phyloP scores from a whole-genome alignment of 768 basidiomycete genomes.

The Amanita pseudoporphyria region DNA sequence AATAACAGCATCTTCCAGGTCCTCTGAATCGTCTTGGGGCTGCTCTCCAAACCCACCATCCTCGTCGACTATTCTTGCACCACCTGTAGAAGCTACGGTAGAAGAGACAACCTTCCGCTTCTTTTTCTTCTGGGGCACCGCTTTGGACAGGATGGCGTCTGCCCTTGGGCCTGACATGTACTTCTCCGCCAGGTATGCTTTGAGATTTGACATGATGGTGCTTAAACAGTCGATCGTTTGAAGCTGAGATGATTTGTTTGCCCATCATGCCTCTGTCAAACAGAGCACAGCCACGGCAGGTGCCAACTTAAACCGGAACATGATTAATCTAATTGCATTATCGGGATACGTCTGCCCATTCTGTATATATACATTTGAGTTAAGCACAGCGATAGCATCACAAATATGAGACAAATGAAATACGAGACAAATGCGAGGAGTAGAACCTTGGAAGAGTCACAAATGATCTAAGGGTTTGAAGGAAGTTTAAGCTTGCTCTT shows the following conservation, averaged over 20 bases:
- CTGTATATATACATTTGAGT: not conserved
- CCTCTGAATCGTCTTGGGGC: slow-evolving; percentile 38
- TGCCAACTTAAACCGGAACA: not conserved
- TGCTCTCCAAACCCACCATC: slow-evolving; percentile 62
- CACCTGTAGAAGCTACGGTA: slow-evolving; percentile 13
- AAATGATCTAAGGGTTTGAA: too few species aligned
- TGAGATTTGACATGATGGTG: slow-evolving; percentile 41
- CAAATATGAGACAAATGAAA: too few species aligned
- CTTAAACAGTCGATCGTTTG: too few species aligned
- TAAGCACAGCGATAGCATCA: not conserved
- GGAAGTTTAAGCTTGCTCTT: not conserved
- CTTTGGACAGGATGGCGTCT: slow-evolving; percentile 80
- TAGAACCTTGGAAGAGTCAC: too few species aligned
- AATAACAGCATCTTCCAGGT: slow-evolving; percentile 54
- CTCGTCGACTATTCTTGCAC: slow-evolving; percentile 47
- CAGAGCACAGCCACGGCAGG: slow-evolving; percentile 1
- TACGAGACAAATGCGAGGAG: too few species aligned
- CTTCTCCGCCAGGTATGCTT: slow-evolving; percentile 79
- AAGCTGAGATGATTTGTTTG: not conserved
- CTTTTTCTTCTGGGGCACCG: slow-evolving; percentile 61
- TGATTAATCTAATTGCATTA: too few species aligned
- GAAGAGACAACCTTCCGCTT: slow-evolving; percentile 47
- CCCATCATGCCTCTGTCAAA: not conserved
- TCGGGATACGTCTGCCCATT: too few species aligned
- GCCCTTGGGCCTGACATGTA: slow-evolving; percentile 98